Evolutionary conservation across 768 basidiomycete genomes (phyloP), one percentile per base, ranked within the genome.

Genomic region (Leccinellum luteum): DNA sequence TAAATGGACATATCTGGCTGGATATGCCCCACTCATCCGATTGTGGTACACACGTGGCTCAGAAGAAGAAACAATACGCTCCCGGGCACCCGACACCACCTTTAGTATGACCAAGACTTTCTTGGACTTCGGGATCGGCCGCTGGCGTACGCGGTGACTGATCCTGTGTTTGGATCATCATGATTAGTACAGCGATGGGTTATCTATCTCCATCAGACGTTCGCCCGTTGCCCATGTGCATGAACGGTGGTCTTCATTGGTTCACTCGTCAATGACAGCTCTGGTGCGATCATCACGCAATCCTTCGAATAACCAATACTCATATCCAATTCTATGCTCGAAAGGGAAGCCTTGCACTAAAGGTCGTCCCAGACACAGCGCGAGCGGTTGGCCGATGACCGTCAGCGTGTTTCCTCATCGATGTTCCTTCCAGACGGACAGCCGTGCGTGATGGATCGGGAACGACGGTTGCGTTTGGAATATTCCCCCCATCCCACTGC

Each of bases 261-360:
- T 17, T 23, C n/a, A 19, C n/a, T 15, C 14, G n/a, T 12, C 34
- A 14, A 2, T 15, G 27, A 17, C 35, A 30, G 48, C 31, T 23
- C 47, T 27, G 45, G 19, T 41, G 31, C 54, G 63, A 65, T 56
- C 48, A 56, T 48, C 51, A 55, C 53, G 62, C 62, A 45, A 6
- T n/a, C 12, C 31, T 6, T 10, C 27, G 10, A 21, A 64, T 48
- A 48, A 54, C 52, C 32, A 51, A 63, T 52, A 47, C 17, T 6
- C 23, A 50, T 45, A 35, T 34, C 21, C 51, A 34, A 59, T 35
- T 41, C 35, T 3, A 48, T n/a, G 15, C 6, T 19, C 19, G 10
- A 43, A 43, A 43, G 4, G 23, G 28, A 8, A 4, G 7, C 49
- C 12, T 30, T 21, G 25, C 23, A 30, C 6, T 3, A 23, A 27